phyloP scores from a whole-genome alignment of 306 rosid species.

The Vigna hirtella region DNA sequence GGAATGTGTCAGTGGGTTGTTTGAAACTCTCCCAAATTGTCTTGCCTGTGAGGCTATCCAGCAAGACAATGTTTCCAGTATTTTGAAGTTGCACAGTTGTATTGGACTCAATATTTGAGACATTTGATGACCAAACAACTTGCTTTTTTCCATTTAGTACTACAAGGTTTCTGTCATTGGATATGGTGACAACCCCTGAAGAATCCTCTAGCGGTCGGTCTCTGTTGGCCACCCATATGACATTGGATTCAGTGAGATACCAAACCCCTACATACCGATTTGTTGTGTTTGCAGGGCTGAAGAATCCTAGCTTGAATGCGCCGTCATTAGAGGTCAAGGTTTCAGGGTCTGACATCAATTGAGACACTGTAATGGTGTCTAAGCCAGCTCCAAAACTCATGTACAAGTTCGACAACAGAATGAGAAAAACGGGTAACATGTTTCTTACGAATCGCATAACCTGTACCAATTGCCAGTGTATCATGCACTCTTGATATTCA shows the following conservation, averaged over 20 bases:
- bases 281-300: conserved; percentile 40
- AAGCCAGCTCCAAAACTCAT: background rate
- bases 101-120: conserved; percentile 2
- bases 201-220: conserved; percentile 39
- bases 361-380: background rate
- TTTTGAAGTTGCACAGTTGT: conserved; percentile 38
- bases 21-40: conserved; percentile 55
- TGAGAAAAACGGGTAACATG: too few relatives aligned
- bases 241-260: conserved; percentile 22
- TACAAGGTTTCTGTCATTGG: conserved; percentile 40
- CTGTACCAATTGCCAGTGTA: too few relatives aligned
- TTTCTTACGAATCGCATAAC: too few relatives aligned
- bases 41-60: conserved; percentile 16
- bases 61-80: conserved; percentile 51
- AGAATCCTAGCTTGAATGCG: conserved; percentile 55
- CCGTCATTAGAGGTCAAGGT: conserved; percentile 1
- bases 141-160: conserved; percentile 29
- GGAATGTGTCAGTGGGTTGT: conserved; percentile 36
- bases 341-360: background rate
- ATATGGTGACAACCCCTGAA: conserved; percentile 40
- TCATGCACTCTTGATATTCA: too few relatives aligned
- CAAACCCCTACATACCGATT: conserved; percentile 54
- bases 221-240: conserved; percentile 60
- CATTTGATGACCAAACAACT: conserved; percentile 52
- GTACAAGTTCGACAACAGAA: too few relatives aligned